A percentile compares a stretch with the other conserved stretches of the same genome.
phyloP scores from a whole-genome alignment of 176 grass and related monocot species.

The Oryza officinalis region DNA sequence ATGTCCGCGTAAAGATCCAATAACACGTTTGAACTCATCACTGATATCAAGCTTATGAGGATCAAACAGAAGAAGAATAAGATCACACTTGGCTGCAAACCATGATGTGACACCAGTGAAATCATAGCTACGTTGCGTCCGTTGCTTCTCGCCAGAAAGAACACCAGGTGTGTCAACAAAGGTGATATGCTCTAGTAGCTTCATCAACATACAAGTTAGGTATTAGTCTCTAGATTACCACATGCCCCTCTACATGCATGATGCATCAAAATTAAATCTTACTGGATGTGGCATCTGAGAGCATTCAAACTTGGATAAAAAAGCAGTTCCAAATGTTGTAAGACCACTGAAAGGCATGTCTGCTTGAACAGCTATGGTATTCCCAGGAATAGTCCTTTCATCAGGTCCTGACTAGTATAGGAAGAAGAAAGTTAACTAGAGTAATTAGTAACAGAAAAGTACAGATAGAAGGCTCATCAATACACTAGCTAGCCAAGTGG shows the following conservation, averaged over 20 bases:
- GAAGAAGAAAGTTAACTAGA: constrained; percentile 1
- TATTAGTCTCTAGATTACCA: constrained; percentile 40
- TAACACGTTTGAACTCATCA: constrained; percentile 89
- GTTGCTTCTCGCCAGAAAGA: constrained; percentile 93
- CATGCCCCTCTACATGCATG: constrained; percentile 16
- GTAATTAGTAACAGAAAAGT: neutral
- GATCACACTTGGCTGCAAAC: constrained; percentile 93
- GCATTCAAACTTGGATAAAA: constrained; percentile 99
- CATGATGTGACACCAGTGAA: constrained; percentile 90
- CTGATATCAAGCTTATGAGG: constrained; percentile 94
- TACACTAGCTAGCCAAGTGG: constrained; percentile 10
- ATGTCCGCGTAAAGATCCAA: constrained; percentile 80
- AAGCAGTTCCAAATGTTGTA: constrained; percentile 88
- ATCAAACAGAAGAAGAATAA: constrained; percentile 95
- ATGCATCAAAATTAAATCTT: constrained; percentile 49
- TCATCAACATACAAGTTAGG: constrained; percentile 49
- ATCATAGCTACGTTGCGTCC: constrained; percentile 80
- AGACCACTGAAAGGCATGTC: constrained; percentile 97
- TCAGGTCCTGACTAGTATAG: constrained; percentile 90
- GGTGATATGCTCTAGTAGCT: constrained; percentile 91
- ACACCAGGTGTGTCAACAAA: constrained; percentile 98
- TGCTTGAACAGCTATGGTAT: constrained; percentile 95
- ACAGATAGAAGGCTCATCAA: constrained; percentile 8
- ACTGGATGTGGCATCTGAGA: constrained; percentile 98
- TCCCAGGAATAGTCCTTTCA: constrained; percentile 91